phyloP scores from a whole-genome alignment of 2,329 filamentous ascomycete genomes.

The Graphilbum fragrans region DNA sequence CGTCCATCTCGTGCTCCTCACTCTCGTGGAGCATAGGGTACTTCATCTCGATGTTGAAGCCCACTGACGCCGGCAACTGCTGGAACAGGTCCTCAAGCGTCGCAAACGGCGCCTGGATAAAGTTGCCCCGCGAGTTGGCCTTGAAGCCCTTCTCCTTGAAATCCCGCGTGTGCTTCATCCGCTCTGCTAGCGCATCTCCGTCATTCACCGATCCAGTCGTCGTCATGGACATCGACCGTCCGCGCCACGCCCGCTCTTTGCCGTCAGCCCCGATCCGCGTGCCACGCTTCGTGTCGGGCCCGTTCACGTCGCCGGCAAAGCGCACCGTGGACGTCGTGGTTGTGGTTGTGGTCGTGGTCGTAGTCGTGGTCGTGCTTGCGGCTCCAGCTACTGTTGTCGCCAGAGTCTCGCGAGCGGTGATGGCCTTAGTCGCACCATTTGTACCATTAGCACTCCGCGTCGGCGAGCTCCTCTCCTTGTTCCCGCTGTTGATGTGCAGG shows the following conservation, averaged over 20 bases:
- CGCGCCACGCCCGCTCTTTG: conserved; percentile 15
- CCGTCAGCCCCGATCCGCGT: not conserved
- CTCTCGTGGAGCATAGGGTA: conserved; percentile 97
- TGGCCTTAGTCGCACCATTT: conserved; percentile 38
- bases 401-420: conserved; percentile 10
- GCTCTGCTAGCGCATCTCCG: conserved; percentile 46
- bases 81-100: conserved; percentile 89
- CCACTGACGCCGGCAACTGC: conserved; percentile 67
- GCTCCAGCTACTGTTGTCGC: not conserved
- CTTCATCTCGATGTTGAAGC: conserved; percentile 97
- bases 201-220: conserved; percentile 17
- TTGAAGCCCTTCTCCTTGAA: conserved; percentile 95
- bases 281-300: not conserved
- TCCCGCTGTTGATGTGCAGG: conserved; percentile 63
- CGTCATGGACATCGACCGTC: conserved; percentile 44
- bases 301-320: not conserved
- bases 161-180: conserved; percentile 94
- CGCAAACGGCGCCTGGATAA: conserved; percentile 91
- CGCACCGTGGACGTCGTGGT: not conserved
- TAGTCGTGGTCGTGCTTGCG: not conserved
- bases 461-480: conserved; percentile 6
- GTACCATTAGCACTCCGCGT: conserved; percentile 14
- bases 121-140: conserved; percentile 83
- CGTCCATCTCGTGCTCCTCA: conserved; percentile 93
- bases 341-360: not conserved